These are phyloP conservation scores for Leptographium procerum DNA, from an alignment of 2,329 filamentous ascomycete genomes.

Conservation along the genomic window DNA sequence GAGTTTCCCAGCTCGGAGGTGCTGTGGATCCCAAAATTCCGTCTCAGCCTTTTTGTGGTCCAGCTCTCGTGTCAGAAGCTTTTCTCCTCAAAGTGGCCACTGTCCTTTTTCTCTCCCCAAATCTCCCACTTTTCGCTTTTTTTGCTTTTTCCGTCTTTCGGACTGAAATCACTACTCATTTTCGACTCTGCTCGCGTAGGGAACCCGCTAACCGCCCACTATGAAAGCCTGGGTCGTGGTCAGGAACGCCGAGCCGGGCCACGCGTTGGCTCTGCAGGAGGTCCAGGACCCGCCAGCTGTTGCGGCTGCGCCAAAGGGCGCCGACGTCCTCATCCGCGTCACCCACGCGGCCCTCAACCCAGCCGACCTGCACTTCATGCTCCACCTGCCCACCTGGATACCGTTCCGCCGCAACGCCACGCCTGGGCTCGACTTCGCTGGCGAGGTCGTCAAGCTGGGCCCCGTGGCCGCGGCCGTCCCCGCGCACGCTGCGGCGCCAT, in stretches of 20 bases:
- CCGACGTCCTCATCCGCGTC: conserved; percentile 18
- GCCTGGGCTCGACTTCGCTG: conserved; percentile 23
- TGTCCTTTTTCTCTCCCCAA: neutral
- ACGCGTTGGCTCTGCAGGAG: conserved; percentile 15
- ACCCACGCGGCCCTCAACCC: conserved; percentile 25
- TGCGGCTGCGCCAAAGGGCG: conserved; percentile 8
- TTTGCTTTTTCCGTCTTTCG: neutral
- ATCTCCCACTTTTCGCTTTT: neutral
- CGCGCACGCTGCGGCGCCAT: conserved; percentile 3
- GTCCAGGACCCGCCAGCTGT: conserved; percentile 1
- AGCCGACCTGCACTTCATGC: conserved; percentile 22
- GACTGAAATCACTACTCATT: no score
- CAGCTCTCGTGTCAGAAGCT: neutral
- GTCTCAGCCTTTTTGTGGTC: neutral
- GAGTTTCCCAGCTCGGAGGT: neutral
- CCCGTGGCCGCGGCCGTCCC: conserved; percentile 1
- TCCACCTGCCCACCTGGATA: conserved; percentile 18
- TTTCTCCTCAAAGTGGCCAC: neutral
- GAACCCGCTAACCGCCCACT: no score
- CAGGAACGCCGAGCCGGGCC: conserved; percentile 15
- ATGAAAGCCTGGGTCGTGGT: conserved; percentile 20
- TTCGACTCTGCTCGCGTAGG: neutral
- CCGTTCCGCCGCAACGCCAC: conserved; percentile 21
- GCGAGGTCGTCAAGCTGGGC: conserved; percentile 20
- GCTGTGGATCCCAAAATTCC: neutral